Evolutionary conservation across 2,329 filamentous ascomycete species (phyloP), one percentile per base, ranked within the genome.

Genomic region (Fusarium begoniae): DNA sequence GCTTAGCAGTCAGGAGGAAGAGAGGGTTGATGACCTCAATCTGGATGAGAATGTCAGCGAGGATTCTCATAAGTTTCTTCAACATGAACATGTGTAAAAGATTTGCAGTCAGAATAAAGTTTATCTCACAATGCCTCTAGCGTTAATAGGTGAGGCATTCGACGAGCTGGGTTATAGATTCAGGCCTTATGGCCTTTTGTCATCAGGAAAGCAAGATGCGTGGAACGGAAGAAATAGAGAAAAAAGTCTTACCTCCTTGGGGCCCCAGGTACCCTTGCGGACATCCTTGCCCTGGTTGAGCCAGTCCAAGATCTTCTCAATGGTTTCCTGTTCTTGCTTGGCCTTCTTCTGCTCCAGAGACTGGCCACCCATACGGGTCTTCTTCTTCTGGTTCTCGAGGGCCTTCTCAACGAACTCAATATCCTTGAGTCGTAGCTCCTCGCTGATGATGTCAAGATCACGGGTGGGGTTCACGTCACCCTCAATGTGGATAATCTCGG

Each of bases 81-180:
- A 56, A 54, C 63, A 66, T 48, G 26, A 75, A 57, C 20, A 54
- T 17, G 41, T 56, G 44, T 56, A 26, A 45, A 53, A 47, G 57
- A 60, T 69, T 72, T 79, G 69, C 68, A 76, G 85, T 94, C 93
- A 94, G 93, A 91, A 83, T 86, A 85, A 88, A 90, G 86, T 88
- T 93, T 88, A 92, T 98, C 95, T 97, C 96, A 98, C 85, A 82
- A 91, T 90, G 88, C 88, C 77, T 88, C 93, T 94, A 93, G 89
- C 89, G 91, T 94, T 90, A 85, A 86, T 84, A 86, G 83, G 85
- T 89, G 91, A 93, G 93, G 90, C 89, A 90, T 92, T 98, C 96
- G 92, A 98, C 93, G 96, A 99, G 96, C 96, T 99, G 96, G 96
- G 96, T 94, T 97, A 51, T 95, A 93, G 88, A 89, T 95, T 95